These are phyloP conservation scores for Apostasia ramifera DNA, from an alignment of 106 monocot species.

Conservation along the genomic window DNA sequence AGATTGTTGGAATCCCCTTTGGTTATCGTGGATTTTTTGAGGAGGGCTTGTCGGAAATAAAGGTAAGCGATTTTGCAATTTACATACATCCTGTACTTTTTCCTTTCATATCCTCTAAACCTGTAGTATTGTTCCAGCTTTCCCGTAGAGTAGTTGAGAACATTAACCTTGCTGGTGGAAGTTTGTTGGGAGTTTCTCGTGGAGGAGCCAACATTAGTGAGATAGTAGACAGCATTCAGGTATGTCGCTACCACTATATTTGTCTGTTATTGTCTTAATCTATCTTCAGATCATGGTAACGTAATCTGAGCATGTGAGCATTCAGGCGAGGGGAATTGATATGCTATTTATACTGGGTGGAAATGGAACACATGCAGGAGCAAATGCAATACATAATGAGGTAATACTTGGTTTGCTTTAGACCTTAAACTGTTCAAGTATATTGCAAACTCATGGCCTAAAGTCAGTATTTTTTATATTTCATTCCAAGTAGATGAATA, in stretches of 20 bases:
- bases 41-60: conserved; percentile 43
- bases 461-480: no score
- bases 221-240: conserved; percentile 85
- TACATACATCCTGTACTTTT: not conserved
- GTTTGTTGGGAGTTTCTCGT: conserved; percentile 78
- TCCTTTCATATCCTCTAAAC: not conserved
- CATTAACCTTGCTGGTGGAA: conserved; percentile 82
- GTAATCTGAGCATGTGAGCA: no score
- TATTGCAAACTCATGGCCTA: no score
- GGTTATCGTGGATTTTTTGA: conserved; percentile 81
- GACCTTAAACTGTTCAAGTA: not conserved
- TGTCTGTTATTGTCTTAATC: no score
- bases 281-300: no score
- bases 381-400: conserved; percentile 81
- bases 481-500: no score
- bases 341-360: conserved; percentile 96
- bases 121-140: conserved; percentile 32
- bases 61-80: conserved; percentile 19
- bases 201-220: conserved; percentile 43
- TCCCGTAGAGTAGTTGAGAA: conserved; percentile 68
- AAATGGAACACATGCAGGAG: conserved; percentile 90
- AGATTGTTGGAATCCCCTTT: conserved; percentile 77
- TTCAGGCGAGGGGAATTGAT: conserved; percentile 64
- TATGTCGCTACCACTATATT: no score
- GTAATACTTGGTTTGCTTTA: conserved; percentile 16